Base-by-base conservation (phyloP, 2,329 filamentous ascomycete species). In the Metarhizium rileyi region DNA sequence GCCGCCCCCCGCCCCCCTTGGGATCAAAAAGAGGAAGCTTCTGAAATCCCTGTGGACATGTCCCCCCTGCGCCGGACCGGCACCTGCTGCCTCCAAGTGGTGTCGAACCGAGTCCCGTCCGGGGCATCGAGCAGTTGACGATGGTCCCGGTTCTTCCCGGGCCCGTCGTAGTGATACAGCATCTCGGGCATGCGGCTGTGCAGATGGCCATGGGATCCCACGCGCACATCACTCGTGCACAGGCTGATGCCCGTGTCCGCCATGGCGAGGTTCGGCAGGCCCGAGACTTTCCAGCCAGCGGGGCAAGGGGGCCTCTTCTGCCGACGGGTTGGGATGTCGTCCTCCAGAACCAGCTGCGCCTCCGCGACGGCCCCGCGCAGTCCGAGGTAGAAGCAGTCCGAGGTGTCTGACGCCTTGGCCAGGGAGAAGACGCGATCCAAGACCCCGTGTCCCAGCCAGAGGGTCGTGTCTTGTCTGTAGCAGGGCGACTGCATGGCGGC, bases 321-420 rank as follows among this genome's bases (percentile, higher is more conserved):
- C 52, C 63, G 63, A 63, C 61, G 63, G 1, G 51, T 10, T 0
- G 63, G 61, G 3, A 50, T 20, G 35, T 65, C 61, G 12, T 59
- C 56, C 5, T 57, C 56, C 2, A 67, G 59, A n/a, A 50, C 52
- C 8, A 63, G 54, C 20, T 59, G 60, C 47, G 71, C 66, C 54
- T 79, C 74, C 6, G 72, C 62, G 2, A 79, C 61, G 5, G 66
- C 67, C 9, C 72, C 74, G 4, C 71, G 68, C 10, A 78, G 62
- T 3, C 76, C 76, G 12, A 71, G 67, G 59, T 76, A 78, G 41
- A 80, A 66, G 7, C 68, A 70, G 3, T 70, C 67, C 1, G 74
- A 72, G 5, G 69, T 44, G 48, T 76, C 72, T 0, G 72, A 72
- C 0, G 71, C 61, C 44, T 73, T 72, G 9, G 72, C 69, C 1